Conservation (phyloP, 305 asterid species). For the Salvia sclarea region DNA sequence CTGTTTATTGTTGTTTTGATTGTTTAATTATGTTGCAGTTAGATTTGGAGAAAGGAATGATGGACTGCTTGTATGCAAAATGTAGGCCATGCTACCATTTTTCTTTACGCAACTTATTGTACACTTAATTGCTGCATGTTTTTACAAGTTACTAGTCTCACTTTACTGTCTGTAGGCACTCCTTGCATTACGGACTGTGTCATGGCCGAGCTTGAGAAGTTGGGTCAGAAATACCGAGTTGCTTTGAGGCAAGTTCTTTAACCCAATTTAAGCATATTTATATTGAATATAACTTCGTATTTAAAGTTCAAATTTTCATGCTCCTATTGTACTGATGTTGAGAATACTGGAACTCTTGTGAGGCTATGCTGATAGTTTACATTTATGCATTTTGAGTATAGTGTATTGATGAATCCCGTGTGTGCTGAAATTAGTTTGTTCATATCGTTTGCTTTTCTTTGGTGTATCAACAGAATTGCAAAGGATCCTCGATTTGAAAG, state of each 20-base stretch:
- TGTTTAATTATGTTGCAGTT: constrained; percentile 51
- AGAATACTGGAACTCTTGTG: not conserved
- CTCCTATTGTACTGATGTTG: not conserved
- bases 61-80: constrained; percentile 98
- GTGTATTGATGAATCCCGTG: constrained; percentile 6
- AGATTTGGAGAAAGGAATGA: constrained; percentile 96
- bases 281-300: not conserved
- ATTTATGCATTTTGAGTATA: not conserved
- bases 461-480: constrained; percentile 62
- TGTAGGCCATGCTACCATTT: constrained; percentile 54
- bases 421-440: not conserved
- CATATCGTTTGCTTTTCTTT: not conserved
- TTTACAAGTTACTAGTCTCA: not conserved
- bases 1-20: constrained; percentile 7
- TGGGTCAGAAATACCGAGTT: constrained; percentile 93
- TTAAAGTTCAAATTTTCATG: not conserved
- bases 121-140: constrained; percentile 1
- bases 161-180: constrained; percentile 60
- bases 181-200: constrained; percentile 99
- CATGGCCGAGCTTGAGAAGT: constrained; percentile 99
- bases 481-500: constrained; percentile 98
- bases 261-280: not conserved
- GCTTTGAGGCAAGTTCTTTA: constrained; percentile 69
- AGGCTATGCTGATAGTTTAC: not conserved
- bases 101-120: constrained; percentile 1